Percentiles rank a stretch among this genome's conserved stretches.
Evolutionary conservation across 495 filamentous ascomycete genomes (phyloP).

Genomic region (Aspergillus leporis): DNA sequence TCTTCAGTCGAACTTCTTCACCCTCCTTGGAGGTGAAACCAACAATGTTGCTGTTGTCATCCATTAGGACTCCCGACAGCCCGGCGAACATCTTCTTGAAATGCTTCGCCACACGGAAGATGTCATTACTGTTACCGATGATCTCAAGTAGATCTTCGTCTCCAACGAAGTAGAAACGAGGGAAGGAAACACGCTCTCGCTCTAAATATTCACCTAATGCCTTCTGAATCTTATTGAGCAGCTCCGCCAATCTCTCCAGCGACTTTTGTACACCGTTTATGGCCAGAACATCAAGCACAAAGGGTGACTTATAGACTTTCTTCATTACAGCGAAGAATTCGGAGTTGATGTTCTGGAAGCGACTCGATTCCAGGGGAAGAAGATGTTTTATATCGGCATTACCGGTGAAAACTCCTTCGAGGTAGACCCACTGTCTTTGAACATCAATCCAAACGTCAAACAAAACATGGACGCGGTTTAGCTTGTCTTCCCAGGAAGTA

Average conservation of each 20-base stretch:
- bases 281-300: constrained; percentile 90
- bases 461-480: constrained; percentile 94
- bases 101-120: constrained; percentile 91
- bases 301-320: constrained; percentile 93
- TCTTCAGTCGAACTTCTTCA: constrained; percentile 83
- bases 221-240: constrained; percentile 99
- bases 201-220: constrained; percentile 98
- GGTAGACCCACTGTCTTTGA: constrained; percentile 97
- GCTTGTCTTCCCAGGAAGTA: constrained; percentile 93
- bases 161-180: constrained; percentile 98
- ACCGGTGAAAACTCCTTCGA: constrained; percentile 97
- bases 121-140: constrained; percentile 98
- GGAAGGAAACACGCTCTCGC: constrained; percentile 94
- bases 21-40: constrained; percentile 96
- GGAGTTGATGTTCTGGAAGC: constrained; percentile 98
- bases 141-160: constrained; percentile 99
- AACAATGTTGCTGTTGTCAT: constrained; percentile 83
- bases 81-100: constrained; percentile 99
- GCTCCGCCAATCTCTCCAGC: constrained; percentile 86
- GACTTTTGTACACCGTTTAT: constrained; percentile 96
- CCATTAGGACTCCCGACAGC: constrained; percentile 83
- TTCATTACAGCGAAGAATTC: constrained; percentile 98
- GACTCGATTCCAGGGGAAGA: constrained; percentile 89
- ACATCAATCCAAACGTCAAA: constrained; percentile 99
- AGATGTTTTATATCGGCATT: constrained; percentile 99